Evolutionary conservation across 2,329 filamentous ascomycete genomes (phyloP).

Genomic region (Thyridium curvatum): DNA sequence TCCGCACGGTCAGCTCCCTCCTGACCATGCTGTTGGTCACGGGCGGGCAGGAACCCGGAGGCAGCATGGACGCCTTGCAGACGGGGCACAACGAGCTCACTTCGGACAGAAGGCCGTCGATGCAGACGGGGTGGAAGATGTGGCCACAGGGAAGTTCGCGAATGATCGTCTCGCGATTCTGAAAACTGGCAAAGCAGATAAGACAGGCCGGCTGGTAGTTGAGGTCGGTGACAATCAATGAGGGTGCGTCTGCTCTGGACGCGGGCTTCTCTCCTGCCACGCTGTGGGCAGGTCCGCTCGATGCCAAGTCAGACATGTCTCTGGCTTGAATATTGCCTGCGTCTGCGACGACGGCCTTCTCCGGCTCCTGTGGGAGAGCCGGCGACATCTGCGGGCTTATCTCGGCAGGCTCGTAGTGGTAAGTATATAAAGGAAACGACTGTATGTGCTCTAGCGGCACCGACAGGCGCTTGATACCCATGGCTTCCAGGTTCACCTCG

Average conservation of each 20-base stretch:
- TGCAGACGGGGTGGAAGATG: conserved; percentile 89
- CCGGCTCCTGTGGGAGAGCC: conserved; percentile 15
- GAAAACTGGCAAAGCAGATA: conserved; percentile 84
- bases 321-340: too few relatives aligned
- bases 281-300: too few relatives aligned
- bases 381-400: conserved; percentile 28
- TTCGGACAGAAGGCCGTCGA: conserved; percentile 73
- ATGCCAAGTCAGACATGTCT: too few relatives aligned
- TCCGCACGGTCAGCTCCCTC: conserved; percentile 64
- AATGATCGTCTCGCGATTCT: conserved; percentile 63
- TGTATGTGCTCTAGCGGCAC: conserved; percentile 68
- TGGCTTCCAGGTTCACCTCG: conserved; percentile 77
- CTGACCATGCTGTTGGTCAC: conserved; percentile 86
- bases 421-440: conserved; percentile 72
- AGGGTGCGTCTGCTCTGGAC: too few relatives aligned
- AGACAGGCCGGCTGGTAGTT: conserved; percentile 76
- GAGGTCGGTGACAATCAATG: conserved; percentile 13
- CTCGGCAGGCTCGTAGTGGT: conserved; percentile 50
- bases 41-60: conserved; percentile 56
- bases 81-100: conserved; percentile 85
- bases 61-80: conserved; percentile 80
- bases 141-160: conserved; percentile 85
- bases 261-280: too few relatives aligned
- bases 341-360: conserved; percentile 3
- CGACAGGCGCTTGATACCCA: conserved; percentile 77